These are phyloP conservation scores for Trichosporon ovoides DNA, from an alignment of 1,284 basidiomycete genomes.

Conservation along the genomic window DNA sequence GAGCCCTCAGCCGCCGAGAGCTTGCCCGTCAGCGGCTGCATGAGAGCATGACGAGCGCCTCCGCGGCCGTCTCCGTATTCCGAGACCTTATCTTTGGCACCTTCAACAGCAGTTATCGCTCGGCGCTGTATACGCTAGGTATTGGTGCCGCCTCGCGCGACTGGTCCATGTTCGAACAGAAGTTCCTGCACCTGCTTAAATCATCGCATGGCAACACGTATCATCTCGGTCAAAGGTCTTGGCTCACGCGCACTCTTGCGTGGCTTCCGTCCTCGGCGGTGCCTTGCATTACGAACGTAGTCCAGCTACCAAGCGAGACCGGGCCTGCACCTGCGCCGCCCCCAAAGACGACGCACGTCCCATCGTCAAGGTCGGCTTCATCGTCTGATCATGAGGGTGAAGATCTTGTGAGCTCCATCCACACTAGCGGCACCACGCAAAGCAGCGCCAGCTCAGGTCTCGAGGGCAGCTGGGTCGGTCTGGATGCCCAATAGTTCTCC, in stretches of 20 bases:
- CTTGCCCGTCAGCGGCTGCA: constrained; percentile 29
- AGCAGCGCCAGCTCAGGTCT: constrained; percentile 27
- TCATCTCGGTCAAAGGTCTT: constrained; percentile 33
- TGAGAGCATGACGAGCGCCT: constrained; percentile 17
- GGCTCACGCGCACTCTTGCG: constrained; percentile 28
- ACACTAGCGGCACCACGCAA: constrained; percentile 30
- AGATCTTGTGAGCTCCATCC: constrained; percentile 39
- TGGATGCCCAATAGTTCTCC: constrained; percentile 18
- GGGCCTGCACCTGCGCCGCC: constrained; percentile 26
- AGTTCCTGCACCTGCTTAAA: constrained; percentile 33
- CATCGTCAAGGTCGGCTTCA: not conserved
- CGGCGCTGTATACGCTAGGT: constrained; percentile 25
- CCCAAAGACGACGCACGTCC: constrained; percentile 10
- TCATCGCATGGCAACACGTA: constrained; percentile 17
- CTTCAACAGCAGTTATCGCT: constrained; percentile 7
- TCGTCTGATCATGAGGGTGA: constrained; percentile 39
- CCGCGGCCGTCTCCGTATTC: constrained; percentile 30
- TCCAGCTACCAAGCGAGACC: constrained; percentile 32
- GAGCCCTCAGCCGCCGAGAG: constrained; percentile 28
- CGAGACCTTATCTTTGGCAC: constrained; percentile 31
- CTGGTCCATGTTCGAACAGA: constrained; percentile 33
- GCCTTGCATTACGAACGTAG: constrained; percentile 21
- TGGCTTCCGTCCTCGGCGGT: constrained; percentile 23
- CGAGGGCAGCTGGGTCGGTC: constrained; percentile 40
- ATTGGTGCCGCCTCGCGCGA: constrained; percentile 29